These are phyloP conservation scores for Malus orientalis DNA, from an alignment of 306 rosid species.

Conservation along the genomic window DNA sequence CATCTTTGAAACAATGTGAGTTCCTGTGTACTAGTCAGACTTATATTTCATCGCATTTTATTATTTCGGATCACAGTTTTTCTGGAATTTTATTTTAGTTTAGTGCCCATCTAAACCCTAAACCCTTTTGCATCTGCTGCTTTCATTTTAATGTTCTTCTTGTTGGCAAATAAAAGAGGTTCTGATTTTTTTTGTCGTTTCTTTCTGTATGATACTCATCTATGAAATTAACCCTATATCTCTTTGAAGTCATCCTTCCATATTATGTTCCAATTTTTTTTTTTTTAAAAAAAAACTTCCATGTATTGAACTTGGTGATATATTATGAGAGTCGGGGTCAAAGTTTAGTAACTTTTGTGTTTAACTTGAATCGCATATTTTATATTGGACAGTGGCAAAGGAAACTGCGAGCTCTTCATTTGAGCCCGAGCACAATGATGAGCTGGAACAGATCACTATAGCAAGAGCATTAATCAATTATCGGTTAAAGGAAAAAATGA, in stretches of 20 bases:
- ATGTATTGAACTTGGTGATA: background rate
- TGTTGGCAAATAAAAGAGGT: background rate
- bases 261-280: background rate
- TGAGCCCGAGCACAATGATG: slow-evolving; percentile 82
- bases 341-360: background rate
- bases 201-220: background rate
- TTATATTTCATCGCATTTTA: background rate
- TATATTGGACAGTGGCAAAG: slow-evolving; percentile 67
- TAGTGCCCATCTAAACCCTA: background rate
- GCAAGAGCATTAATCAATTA: slow-evolving; percentile 74
- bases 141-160: background rate
- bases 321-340: background rate
- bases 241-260: background rate
- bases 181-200: background rate
- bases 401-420: slow-evolving; percentile 80
- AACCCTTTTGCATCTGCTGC: background rate
- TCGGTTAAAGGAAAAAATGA: slow-evolving; percentile 74
- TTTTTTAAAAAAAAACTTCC: background rate
- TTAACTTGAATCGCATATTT: slow-evolving; percentile 17
- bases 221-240: background rate
- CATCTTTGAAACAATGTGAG: slow-evolving; percentile 90
- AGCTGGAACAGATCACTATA: slow-evolving; percentile 88
- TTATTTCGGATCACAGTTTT: background rate
- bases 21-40: background rate
- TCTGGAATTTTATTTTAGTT: background rate